Evolutionary conservation across 495 filamentous ascomycete species (phyloP).

Genomic region (Ascodesmis nigricans): DNA sequence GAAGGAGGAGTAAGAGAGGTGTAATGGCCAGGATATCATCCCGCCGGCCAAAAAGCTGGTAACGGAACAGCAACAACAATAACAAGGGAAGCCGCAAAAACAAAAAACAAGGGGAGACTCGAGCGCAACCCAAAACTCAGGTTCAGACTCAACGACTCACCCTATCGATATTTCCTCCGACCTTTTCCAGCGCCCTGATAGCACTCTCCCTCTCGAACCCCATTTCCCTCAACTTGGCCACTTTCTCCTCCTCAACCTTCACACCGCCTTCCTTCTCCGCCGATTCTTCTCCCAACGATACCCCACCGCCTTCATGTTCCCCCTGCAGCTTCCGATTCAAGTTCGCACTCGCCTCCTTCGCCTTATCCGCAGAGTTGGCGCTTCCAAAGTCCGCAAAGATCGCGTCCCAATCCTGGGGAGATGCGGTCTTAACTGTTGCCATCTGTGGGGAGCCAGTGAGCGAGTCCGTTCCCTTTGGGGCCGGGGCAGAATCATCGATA

Average conservation of each 20-base stretch:
- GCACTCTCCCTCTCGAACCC: slow-evolving; percentile 63
- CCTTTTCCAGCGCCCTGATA: slow-evolving; percentile 74
- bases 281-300: slow-evolving; percentile 39
- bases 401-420: slow-evolving; percentile 76
- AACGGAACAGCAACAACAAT: too few relatives aligned
- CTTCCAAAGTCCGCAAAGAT: slow-evolving; percentile 65
- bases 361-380: slow-evolving; percentile 1
- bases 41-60: too few relatives aligned
- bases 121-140: too few relatives aligned
- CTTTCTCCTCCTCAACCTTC: slow-evolving; percentile 65
- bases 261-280: slow-evolving; percentile 43
- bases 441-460: slow-evolving; percentile 14
- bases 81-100: too few relatives aligned
- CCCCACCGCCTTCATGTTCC: slow-evolving; percentile 6
- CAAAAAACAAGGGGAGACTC: too few relatives aligned
- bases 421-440: slow-evolving; percentile 19
- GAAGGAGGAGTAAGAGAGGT: too few relatives aligned
- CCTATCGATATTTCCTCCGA: slow-evolving; percentile 86
- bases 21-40: too few relatives aligned
- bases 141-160: slow-evolving; percentile 36
- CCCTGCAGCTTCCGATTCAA: too few relatives aligned
- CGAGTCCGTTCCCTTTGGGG: slow-evolving; percentile 18
- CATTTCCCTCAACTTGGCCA: slow-evolving; percentile 79
- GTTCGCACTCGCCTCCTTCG: slow-evolving; percentile 13
- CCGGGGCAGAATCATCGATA: slow-evolving; percentile 12